These are phyloP conservation scores for Penicillium freii DNA, from an alignment of 2,329 filamentous ascomycete genomes.

Conservation along the genomic window DNA sequence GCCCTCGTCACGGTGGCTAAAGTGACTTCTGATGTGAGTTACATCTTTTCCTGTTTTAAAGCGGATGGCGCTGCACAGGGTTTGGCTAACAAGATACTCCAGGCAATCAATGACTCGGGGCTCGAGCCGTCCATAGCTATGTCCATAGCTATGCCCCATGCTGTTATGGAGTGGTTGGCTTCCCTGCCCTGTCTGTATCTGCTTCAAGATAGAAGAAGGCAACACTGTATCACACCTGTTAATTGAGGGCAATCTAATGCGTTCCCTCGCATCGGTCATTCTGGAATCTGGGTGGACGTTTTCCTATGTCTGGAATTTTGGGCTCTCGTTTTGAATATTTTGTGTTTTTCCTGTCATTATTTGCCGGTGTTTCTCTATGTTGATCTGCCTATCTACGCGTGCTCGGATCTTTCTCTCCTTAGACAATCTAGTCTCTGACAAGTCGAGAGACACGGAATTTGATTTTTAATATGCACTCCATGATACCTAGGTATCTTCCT, in stretches of 20 bases:
- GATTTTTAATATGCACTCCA: neutral
- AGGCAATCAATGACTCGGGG: neutral
- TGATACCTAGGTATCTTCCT: no score
- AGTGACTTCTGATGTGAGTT: neutral
- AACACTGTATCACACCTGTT: neutral
- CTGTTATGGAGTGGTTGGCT: neutral
- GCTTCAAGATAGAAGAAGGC: neutral
- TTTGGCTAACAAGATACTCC: slow-evolving; percentile 7
- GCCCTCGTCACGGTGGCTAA: slow-evolving; percentile 27
- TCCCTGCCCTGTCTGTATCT: neutral
- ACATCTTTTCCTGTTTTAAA: neutral
- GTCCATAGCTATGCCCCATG: neutral
- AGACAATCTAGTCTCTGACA: neutral
- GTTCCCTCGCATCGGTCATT: neutral
- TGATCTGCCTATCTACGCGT: neutral
- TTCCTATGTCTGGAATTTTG: neutral
- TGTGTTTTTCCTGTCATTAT: neutral
- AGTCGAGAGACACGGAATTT: neutral
- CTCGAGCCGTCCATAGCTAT: no score
- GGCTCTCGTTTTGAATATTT: neutral
- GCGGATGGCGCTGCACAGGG: slow-evolving; percentile 4
- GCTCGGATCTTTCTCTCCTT: neutral
- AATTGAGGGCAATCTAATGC: neutral
- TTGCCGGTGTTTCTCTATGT: neutral
- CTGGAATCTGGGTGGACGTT: neutral